Conservation (phyloP, 371 early-diverging fungal genomes). For the Mucor plumbeus region DNA sequence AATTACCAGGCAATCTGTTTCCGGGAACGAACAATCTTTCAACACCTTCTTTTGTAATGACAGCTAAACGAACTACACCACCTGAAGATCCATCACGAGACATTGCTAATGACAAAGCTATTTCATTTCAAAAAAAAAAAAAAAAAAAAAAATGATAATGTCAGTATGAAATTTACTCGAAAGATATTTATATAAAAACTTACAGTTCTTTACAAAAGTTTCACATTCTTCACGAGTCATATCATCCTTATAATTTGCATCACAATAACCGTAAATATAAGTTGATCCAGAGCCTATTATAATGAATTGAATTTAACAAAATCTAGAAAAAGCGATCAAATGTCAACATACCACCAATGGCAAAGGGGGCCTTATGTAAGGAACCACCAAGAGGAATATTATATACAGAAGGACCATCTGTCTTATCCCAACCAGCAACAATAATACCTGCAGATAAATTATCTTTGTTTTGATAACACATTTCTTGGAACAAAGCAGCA, state of each 20-base stretch:
- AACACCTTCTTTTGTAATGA: conserved; percentile 93
- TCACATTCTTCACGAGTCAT: conserved; percentile 94
- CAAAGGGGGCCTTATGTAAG: conserved; percentile 90
- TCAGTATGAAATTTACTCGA: not conserved
- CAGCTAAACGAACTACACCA: conserved; percentile 96
- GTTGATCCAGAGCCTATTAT: conserved; percentile 92
- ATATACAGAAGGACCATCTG: conserved; percentile 93
- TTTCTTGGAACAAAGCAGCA: conserved; percentile 91
- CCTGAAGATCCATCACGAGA: conserved; percentile 98
- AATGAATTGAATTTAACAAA: not conserved
- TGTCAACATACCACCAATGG: conserved; percentile 83
- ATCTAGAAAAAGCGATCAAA: not conserved
- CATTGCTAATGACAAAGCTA: conserved; percentile 96
- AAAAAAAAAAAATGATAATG: not conserved
- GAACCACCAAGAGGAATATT: conserved; percentile 96
- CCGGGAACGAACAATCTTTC: conserved; percentile 93
- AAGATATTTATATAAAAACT: conserved; percentile 25
- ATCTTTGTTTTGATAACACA: conserved; percentile 97
- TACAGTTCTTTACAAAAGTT: conserved; percentile 95
- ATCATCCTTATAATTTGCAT: conserved; percentile 81
- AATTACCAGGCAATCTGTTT: conserved; percentile 75
- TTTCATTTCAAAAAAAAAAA: no score
- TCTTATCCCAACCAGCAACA: conserved; percentile 98
- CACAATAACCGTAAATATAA: conserved; percentile 99
- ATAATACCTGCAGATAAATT: conserved; percentile 96